Base-by-base conservation (phyloP, 345 rosid species). In the Streptanthus diversifolius region DNA sequence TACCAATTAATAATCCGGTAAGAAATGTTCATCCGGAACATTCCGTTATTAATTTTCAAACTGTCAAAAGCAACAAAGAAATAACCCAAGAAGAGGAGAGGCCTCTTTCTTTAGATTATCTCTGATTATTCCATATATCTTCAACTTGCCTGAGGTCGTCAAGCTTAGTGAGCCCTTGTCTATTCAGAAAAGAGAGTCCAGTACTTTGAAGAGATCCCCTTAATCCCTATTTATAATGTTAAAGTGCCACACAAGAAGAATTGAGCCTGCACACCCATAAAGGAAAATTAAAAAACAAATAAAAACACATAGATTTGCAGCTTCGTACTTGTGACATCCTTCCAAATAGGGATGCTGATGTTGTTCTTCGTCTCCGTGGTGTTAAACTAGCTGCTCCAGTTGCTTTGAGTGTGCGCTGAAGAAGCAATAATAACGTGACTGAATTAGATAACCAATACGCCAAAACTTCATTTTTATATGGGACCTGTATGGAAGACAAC, bases 381-480 rank as follows among this genome's bases (percentile, higher is more conserved):
- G 99, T 90, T 80, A 92, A 81, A 83, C 89, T 95, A 60, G 98
- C 99, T 62, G 99, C 98, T 73, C 98, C 99, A 77, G 85, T 88
- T 27, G 97, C 99, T 83, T 95, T 95, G 37, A 91, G 91, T 5
- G 98, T 91, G 74, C 90, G 97, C 86, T 95, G 99, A 41, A 95
- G 92, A 70, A 95, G 85, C 66, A 85, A 79, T 71, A 92, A 78
- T 76, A 95, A 74, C 5, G 98, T 92, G 61, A 97, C 88, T 73
- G 99, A 80, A 85, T 92, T 95, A 45, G 96, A 95, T 73, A 95
- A 76, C 99, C 99, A 95, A 80, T 95, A 95, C 71, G 96, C 90
- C 68, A 95, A 82, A 52, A 83, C 78, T 67, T 82, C 92, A 83
- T 90, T 92, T 65, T 86, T 88, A 64, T 95, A 93, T 18, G 82